Evolutionary conservation across 495 filamentous ascomycete species (phyloP), one percentile per base, ranked within the genome.

Genomic region (Glonium stellatum): DNA sequence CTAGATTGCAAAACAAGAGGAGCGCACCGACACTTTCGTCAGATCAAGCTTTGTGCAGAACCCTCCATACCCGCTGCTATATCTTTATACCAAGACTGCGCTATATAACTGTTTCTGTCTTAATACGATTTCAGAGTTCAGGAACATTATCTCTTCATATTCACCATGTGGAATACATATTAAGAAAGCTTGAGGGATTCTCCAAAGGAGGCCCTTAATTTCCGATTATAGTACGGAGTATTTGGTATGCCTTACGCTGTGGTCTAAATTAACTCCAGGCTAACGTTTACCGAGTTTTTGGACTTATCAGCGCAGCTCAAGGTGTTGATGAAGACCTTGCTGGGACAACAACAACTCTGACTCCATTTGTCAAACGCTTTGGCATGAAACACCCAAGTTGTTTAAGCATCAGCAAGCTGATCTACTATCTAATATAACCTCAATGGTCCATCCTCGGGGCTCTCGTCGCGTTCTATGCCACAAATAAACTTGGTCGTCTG

Each of bases 281-380:
- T 6, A 55, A 19, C 34, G 12, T 5, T 18, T 15, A 0, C 10
- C 35, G 11, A 66, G 67, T 71, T 34, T 71, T 71, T 57, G 84
- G 83, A 25, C 79, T 87, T 11, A 81, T 88, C 71, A 85, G 85
- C 54, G 85, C 86, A 25, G 86, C 86, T 19, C 76, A 82, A 41
- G 82, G 82, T n/a, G 72, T 89, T n/a, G 86, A 89, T 62, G 86
- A 89, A 69, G 86, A 85, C 35, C 74, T 88, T 46, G 88, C 87
- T 67, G 82, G 80, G 8, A 85, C 75, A 15, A 82, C 84, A 19
- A 83, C 87, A 70, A 80, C 83, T 62, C 83, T 82, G 13, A 76
- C 77, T 48, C 77, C 84, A 46, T 89, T 88, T 62, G 78, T 84
- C 63, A 61, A 70, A 4, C 78, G 76, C 46, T 85, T 87, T 73